These are phyloP conservation scores for Verticillium klebahnii DNA, from an alignment of 2,329 filamentous ascomycete species.

Conservation along the genomic window DNA sequence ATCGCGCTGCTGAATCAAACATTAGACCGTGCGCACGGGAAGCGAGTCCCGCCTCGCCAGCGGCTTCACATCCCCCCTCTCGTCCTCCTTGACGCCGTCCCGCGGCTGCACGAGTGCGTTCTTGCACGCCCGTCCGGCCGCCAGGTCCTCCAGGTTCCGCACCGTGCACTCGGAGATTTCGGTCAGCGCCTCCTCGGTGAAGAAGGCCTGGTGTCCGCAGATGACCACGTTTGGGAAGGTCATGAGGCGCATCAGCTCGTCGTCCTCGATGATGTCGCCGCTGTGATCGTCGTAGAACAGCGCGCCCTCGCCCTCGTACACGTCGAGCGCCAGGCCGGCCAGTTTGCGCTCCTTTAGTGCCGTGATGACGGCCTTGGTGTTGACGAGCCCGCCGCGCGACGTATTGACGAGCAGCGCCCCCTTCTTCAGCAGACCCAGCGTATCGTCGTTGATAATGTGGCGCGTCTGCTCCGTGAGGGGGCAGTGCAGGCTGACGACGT, in stretches of 20 bases:
- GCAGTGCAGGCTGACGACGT: conserved; percentile 63
- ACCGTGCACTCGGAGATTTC: conserved; percentile 60
- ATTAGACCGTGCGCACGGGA: conserved; percentile 26
- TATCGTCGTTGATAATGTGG: conserved; percentile 33
- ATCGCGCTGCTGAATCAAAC: background rate
- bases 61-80: background rate
- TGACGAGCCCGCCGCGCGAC: conserved; percentile 60
- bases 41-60: conserved; percentile 18
- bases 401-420: conserved; percentile 58
- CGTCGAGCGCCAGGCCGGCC: conserved; percentile 60
- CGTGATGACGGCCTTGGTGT: conserved; percentile 54
- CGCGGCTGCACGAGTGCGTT: conserved; percentile 27
- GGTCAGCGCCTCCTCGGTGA: conserved; percentile 59
- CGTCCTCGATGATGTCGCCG: conserved; percentile 60
- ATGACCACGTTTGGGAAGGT: conserved; percentile 65
- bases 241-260: conserved; percentile 60
- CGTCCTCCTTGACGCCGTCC: background rate
- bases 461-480: conserved; percentile 56
- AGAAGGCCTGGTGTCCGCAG: conserved; percentile 66
- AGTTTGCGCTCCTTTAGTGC: conserved; percentile 57
- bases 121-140: conserved; percentile 24
- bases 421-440: conserved; percentile 21
- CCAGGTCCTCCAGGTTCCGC: conserved; percentile 47
- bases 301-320: conserved; percentile 61
- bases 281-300: conserved; percentile 65